phyloP scores from a whole-genome alignment of 257 asterid genomes.

The Forsythia suspensa region DNA sequence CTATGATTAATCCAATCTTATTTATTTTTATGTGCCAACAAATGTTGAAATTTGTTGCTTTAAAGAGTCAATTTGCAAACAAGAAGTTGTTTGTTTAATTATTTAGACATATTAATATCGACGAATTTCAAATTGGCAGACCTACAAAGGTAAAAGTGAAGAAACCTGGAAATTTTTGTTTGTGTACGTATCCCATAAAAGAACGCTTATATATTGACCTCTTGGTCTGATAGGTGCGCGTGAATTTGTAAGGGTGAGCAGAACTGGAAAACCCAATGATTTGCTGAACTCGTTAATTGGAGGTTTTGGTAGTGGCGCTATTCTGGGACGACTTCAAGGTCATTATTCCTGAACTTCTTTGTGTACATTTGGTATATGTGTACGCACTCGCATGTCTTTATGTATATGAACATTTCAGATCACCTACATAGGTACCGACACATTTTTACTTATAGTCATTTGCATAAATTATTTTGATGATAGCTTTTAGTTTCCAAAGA shows the following conservation, averaged over 20 bases:
- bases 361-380: not conserved
- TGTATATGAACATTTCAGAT: not conserved
- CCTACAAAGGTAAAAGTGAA: not conserved
- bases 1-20: not conserved
- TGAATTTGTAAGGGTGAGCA: conserved; percentile 74
- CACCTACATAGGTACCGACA: not conserved
- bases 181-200: not conserved
- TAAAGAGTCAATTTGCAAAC: conserved; percentile 1
- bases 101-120: too few relatives aligned
- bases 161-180: not conserved
- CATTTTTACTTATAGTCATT: not conserved
- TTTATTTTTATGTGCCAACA: not conserved
- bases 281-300: conserved; percentile 78
- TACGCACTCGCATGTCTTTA: not conserved
- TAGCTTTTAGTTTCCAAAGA: not conserved
- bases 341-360: conserved; percentile 3
- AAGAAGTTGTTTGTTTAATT: not conserved
- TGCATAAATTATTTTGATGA: not conserved
- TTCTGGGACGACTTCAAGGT: conserved; percentile 99
- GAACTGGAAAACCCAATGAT: conserved; percentile 85
- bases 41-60: not conserved
- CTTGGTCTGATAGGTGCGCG: conserved; percentile 73
- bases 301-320: conserved; percentile 87
- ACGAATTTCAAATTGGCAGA: not conserved
- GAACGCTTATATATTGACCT: conserved; percentile 13